Evolutionary conservation across 768 basidiomycete genomes (phyloP), one percentile per base, ranked within the genome.

Genomic region (Tricholoma bakamatsutake): DNA sequence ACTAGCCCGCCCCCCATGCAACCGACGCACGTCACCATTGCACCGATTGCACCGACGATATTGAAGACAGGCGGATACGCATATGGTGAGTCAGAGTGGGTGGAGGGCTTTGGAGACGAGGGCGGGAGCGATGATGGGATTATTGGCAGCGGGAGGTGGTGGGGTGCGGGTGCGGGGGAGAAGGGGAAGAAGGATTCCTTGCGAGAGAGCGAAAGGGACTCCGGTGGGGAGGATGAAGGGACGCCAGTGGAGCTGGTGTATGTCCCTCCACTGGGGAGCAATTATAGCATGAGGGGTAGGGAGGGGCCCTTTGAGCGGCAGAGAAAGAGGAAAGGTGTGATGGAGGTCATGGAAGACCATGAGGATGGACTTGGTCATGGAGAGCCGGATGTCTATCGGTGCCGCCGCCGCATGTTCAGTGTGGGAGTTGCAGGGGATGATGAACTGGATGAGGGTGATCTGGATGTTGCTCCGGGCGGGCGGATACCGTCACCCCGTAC

Each of bases 21-120:
- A 27, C 37, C 50, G 35, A 18, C 62, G 5, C 70, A 74, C 59
- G 77, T 80, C 43, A 78, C 71, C 18, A 80, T 78, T 59, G 79
- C 72, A 15, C 77, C 72, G 11, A 80, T 80, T 56, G 76, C 80
- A 30, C 81, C 82, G 7, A 95, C 97, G 4, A 80, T 90, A 46
- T 78, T 98, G 60, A 99, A 98, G 75, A 90, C 90, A 15, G 81
- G 76, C 9, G 75, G 79, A 1, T 72, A 77, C 10, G 79, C 76
- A 5, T 79, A 81, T 51, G 71, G 72, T 27, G 71, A 67, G 6
- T 65, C 62, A 9, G 66, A 58, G 5, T 80, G 80, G 79, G 65
- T 69, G n/a, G 77, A 79, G 54, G 70, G 76, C 2, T 76, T 79
- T 50, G 75, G 77, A 4, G 77, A 80, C 52, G 76, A 78, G 42